Evolutionary conservation across 108 stramenopile genomes (phyloP), one percentile per base, ranked within the genome.

Genomic region (Cyclostephanos invisitatus): DNA sequence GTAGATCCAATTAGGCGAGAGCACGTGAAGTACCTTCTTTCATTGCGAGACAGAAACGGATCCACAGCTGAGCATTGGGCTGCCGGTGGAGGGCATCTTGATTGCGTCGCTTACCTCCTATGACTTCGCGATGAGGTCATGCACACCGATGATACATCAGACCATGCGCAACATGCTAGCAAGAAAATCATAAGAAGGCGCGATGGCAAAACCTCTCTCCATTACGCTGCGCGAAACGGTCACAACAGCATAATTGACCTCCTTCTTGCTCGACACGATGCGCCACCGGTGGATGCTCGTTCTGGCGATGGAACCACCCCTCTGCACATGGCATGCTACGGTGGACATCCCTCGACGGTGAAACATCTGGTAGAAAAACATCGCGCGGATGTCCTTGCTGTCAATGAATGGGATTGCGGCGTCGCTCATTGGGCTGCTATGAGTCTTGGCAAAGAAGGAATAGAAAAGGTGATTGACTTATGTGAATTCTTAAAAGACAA

Each of bases 221-320:
- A 95, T 62, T 95, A 89, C 61, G 94, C 94, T 6, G 86, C 90
- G 14, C 76, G 94, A 18, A 92, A 95, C 68, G 94, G 91, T n/a
- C 86, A 85, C 18, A 65, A 83, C 27, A 49, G 66, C n/a, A 75
- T 78, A 36, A 80, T 84, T 15, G 58, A 78, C 37, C 84, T 75
- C 22, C 72, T 86, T 15, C 40, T 90, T 42, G 65, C 70, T 57
- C 54, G 55, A 1, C 61, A 67, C 7, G 58, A 72, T 59, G 71
- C 57, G 10, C 73, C 67, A 24, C 32, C 56, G 17, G 81, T 72
- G 3, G 64, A 89, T 40, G 69, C 67, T 49, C 28, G 51, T 0
- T 85, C 89, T 44, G 94, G 89, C 14, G 94, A 95, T 68, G 94
- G 94, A 28, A 91, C 94, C 0, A 92, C 91, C 7, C 87, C 95